Evolutionary conservation across 1,139 yeast genomes (phyloP).

Genomic region (Spathaspora sp.): DNA sequence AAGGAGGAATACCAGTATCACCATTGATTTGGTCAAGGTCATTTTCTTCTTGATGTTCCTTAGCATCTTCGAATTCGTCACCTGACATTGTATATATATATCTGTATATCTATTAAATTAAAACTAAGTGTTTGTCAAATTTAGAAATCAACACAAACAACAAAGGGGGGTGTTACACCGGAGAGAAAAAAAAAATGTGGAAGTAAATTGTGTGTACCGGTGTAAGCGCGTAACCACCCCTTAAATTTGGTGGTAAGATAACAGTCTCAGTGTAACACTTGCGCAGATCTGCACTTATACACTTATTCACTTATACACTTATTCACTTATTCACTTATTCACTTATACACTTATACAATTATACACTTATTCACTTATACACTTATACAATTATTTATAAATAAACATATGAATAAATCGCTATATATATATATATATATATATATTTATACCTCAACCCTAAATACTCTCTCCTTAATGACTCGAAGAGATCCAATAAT

Average conservation of each 20-base stretch:
- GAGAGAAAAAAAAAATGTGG: neutral
- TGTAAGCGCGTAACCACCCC: too few species aligned
- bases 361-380: too few species aligned
- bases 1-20: conserved; percentile 12
- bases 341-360: neutral
- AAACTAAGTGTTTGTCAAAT: neutral
- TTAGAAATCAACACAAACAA: neutral
- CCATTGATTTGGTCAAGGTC: neutral
- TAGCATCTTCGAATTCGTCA: conserved; percentile 25
- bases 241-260: too few species aligned
- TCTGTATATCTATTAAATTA: neutral
- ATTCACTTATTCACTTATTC: too few species aligned
- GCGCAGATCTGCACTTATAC: too few species aligned
- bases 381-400: neutral
- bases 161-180: neutral
- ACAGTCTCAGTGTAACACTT: too few species aligned
- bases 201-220: too few species aligned
- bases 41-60: conserved; percentile 1
- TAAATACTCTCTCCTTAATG: conserved; percentile 3
- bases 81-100: conserved; percentile 11
- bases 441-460: neutral
- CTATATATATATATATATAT: neutral
- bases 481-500: conserved; percentile 22
- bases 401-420: neutral
- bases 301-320: neutral